Evolutionary conservation across 768 basidiomycete genomes (phyloP).

Genomic region (Crepidotus variabilis): DNA sequence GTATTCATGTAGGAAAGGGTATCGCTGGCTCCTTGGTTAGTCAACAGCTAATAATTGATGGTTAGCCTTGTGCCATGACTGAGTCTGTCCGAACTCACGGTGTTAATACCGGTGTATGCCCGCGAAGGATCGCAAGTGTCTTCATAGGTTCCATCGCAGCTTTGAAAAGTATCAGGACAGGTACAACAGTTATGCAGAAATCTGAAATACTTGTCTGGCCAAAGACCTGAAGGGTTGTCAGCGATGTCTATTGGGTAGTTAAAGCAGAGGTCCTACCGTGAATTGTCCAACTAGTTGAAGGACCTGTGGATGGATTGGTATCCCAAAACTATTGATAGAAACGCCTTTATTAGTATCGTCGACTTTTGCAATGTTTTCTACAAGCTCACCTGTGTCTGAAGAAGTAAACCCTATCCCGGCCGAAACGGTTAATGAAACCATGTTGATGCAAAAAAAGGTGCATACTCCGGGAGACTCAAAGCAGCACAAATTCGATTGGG

Average conservation of each 20-base stretch:
- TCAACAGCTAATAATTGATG: conserved; percentile 41
- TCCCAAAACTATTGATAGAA: conserved; percentile 60
- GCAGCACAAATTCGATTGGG: conserved; percentile 52
- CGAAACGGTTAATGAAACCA: neutral
- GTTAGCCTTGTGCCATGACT: neutral
- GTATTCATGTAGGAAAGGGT: conserved; percentile 58
- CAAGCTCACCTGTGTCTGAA: conserved; percentile 42
- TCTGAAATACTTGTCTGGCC: conserved; percentile 59
- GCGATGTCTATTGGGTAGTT: neutral
- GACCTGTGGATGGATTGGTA: conserved; percentile 58
- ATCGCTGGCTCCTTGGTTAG: conserved; percentile 50
- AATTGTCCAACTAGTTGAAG: conserved; percentile 68
- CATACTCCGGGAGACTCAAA: conserved; percentile 63
- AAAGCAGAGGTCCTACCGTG: conserved; percentile 47
- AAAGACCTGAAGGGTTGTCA: conserved; percentile 40
- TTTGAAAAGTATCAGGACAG: conserved; percentile 18
- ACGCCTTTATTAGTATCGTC: neutral
- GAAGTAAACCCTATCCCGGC: conserved; percentile 47
- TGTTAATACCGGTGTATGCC: conserved; percentile 28
- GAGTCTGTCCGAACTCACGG: conserved; percentile 22
- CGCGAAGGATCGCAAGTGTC: conserved; percentile 35
- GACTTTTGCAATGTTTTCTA: neutral
- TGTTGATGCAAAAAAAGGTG: conserved; percentile 6
- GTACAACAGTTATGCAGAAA: neutral
- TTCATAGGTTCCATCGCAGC: conserved; percentile 47